Evolutionary conservation across 345 rosid species (phyloP), one percentile per base, ranked within the genome.

Genomic region (Gynandropsis gynandra): DNA sequence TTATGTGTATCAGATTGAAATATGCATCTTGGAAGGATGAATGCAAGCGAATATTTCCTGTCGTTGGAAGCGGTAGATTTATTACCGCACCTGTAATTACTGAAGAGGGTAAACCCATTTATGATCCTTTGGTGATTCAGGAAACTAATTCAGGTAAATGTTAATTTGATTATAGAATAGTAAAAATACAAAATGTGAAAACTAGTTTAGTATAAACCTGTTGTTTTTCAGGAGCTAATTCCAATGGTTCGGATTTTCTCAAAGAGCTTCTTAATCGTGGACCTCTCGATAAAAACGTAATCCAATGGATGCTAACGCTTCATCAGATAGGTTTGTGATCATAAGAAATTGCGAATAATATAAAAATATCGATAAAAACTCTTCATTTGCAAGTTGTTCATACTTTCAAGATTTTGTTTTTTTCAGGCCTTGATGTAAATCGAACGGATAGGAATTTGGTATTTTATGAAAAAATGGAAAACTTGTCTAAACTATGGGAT

Each of bases 401-500:
- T 43, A 8, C 16, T 45, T 58, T 46, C 35, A 14, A 38, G 42
- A 18, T 3, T 19, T 29, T 36, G 16, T 8, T 16, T 20, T 32
- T 27, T 42, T 11, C 64, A 92, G 98, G 98, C 63, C 88, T 92
- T 13, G 95, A 92, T 64, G 97, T 92, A 55, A 66, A 67, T 67
- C 97, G 98, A 50, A 92, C 98, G 4, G 98, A 88, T 68, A 83
- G 98, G 75, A 65, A 80, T 9, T 56, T 92, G 74, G 82, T 81
- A 14, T 87, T 92, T 61, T 92, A 87, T 32, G 97, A 92, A 77
- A 83, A 83, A 72, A 84, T 78, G 62, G 80, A 85, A 59, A 75
- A 92, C 72, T 69, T 92, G 72, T 81, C 97, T 10, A 92, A 81
- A 73, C 94, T 88, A 52, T 85, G 95, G 98, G 98, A 92, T 71